A percentile compares a stretch with the other conserved stretches of the same genome.
Evolutionary conservation across 1,284 basidiomycete genomes (phyloP).

Genomic region (Puccinia horiana): DNA sequence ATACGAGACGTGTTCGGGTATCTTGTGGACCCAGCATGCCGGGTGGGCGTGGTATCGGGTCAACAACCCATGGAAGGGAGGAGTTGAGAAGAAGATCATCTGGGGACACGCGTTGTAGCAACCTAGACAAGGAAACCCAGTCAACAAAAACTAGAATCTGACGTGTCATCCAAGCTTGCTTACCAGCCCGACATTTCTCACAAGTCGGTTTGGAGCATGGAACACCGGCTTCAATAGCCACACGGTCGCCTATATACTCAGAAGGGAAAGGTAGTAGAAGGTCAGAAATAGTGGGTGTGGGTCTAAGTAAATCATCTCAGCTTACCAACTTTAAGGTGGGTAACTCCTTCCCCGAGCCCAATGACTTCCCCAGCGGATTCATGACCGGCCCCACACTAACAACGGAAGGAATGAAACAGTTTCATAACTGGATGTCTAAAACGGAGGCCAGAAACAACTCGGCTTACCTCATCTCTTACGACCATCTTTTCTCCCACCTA

Average conservation of each 20-base stretch:
- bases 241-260: constrained; percentile 53
- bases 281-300: background rate
- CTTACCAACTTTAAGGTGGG: constrained; percentile 52
- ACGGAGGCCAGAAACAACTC: background rate
- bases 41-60: constrained; percentile 63
- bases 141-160: background rate
- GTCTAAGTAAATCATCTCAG: background rate
- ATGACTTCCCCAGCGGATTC: constrained; percentile 57
- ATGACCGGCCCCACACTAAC: constrained; percentile 55
- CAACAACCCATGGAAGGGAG: constrained; percentile 57
- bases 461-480: constrained; percentile 44
- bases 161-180: background rate
- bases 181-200: constrained; percentile 45
- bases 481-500: constrained; percentile 52
- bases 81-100: constrained; percentile 57
- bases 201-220: constrained; percentile 49
- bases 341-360: constrained; percentile 55
- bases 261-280: background rate
- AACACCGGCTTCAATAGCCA: constrained; percentile 56
- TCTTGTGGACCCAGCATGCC: constrained; percentile 63
- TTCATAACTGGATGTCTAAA: background rate
- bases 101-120: constrained; percentile 46
- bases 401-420: background rate
- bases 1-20: constrained; percentile 61
- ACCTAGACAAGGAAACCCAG: background rate